Conservation (phyloP, 108 stramenopile species). For the Cyclotella distinguenda region DNA sequence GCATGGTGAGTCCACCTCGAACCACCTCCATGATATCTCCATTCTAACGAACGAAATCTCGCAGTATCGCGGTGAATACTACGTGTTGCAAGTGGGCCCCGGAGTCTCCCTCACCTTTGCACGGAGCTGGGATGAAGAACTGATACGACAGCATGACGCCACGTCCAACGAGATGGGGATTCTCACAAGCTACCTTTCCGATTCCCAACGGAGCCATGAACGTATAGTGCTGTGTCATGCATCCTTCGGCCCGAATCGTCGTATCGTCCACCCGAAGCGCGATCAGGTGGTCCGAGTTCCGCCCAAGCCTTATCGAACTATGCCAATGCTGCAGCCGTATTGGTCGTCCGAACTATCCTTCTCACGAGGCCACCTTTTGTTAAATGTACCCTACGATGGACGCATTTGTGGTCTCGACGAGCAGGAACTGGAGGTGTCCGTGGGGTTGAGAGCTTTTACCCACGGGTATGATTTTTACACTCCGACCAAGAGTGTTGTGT, state of each 20-base stretch:
- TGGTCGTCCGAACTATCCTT: conserved; percentile 86
- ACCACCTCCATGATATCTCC: too few species aligned
- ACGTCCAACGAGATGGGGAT: conserved; percentile 67
- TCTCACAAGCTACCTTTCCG: conserved; percentile 52
- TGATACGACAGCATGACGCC: conserved; percentile 52
- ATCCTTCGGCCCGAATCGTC: conserved; percentile 35
- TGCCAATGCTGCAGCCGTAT: conserved; percentile 67
- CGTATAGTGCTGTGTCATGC: conserved; percentile 54
- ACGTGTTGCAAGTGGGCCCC: conserved; percentile 60
- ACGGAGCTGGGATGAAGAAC: conserved; percentile 55
- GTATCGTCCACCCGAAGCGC: conserved; percentile 28
- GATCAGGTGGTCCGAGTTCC: conserved; percentile 40
- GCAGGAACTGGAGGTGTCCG: conserved; percentile 70
- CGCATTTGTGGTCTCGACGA: conserved; percentile 50
- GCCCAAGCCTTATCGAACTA: conserved; percentile 6
- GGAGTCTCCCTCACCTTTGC: conserved; percentile 67
- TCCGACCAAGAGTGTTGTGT: conserved; percentile 51
- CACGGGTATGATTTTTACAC: conserved; percentile 83
- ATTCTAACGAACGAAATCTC: too few species aligned
- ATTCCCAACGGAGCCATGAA: conserved; percentile 20
- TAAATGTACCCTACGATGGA: conserved; percentile 42
- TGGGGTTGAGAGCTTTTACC: conserved; percentile 64
- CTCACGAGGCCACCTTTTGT: conserved; percentile 60
- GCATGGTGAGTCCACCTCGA: conserved; percentile 34
- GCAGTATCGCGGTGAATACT: conserved; percentile 79